Evolutionary conservation across 1,139 yeast genomes (phyloP), one percentile per base, ranked within the genome.

Genomic region (Spathaspora sp.): DNA sequence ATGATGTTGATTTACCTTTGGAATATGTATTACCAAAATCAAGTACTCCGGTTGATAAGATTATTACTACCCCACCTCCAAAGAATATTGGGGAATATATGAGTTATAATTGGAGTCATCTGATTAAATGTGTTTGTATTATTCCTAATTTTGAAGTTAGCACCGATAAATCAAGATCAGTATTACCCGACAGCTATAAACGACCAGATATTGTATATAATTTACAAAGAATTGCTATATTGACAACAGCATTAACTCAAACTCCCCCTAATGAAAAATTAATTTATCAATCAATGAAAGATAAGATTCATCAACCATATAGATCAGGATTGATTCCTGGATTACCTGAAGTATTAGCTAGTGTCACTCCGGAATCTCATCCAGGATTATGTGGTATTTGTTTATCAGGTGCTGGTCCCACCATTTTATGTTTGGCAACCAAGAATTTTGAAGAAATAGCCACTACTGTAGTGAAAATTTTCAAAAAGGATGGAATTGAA

Each of bases 371-470:
- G 31, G 76, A 80, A 36, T 74, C 88, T 4, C 88, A 88, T 63
- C 85, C 85, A 1, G 97, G 97, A 2, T 76, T 91, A 41, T 76
- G 95, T 54, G 99, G 99, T 43, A 89, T 93, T 56, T 93, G 99
- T 65, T 76, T 93, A 47, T 87, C 96, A 16, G 99, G 99, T 44
- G 99, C 99, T 5, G 99, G 99, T 1, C 99, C 99, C 46, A 93
- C 99, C 17, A 91, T 93, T 47, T 74, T 93, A 56, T 96, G 97
- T 45, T 77, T 93, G 53, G 99, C 99, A 10, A 90, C 97, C 5
- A 86, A 80, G 15, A 86, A 88, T 60, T 93, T 82, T 59, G 97
- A 90, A 9, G 76, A 70, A n/a, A 90, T 93, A 57, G 96, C 99
- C 18, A 61, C 66, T 3, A 87, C 82, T 46, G 90, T 93, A 54